phyloP scores from a whole-genome alignment of 225 moss, liverwort and hornwort genomes.

The Bryoerythrophyllum caledonicum region DNA sequence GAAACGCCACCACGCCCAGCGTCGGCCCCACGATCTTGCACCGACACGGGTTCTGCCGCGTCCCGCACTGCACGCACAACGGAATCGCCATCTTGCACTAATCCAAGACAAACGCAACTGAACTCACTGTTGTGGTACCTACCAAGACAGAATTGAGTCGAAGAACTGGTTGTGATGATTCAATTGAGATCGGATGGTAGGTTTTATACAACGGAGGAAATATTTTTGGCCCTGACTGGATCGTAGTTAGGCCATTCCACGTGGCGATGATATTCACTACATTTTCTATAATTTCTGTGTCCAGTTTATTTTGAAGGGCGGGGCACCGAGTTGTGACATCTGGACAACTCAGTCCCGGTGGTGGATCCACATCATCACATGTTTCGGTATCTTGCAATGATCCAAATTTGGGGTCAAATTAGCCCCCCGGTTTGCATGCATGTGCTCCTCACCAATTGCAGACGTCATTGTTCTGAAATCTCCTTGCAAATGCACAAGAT shows the following conservation, averaged over 20 bases:
- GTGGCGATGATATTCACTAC: neutral
- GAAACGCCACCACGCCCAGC: conserved; percentile 61
- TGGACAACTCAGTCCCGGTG: neutral
- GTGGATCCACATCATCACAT: neutral
- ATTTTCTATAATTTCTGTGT: neutral
- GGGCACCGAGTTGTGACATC: neutral
- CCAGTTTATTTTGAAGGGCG: neutral
- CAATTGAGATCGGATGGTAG: too few species aligned
- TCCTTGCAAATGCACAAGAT: too few species aligned
- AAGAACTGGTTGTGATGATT: neutral
- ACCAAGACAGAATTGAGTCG: neutral
- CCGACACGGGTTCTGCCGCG: conserved; percentile 52
- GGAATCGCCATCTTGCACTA: conserved; percentile 51
- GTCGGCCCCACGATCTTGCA: conserved; percentile 74
- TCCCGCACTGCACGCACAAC: conserved; percentile 58
- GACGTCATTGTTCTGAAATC: too few species aligned
- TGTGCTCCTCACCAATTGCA: too few species aligned
- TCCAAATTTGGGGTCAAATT: too few species aligned
- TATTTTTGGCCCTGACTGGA: neutral
- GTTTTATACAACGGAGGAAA: neutral
- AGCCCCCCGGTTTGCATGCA: too few species aligned
- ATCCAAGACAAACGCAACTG: neutral
- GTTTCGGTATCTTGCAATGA: neutral
- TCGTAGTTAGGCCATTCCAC: neutral
- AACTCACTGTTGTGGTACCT: neutral